These are phyloP conservation scores for Cercophora newfieldiana DNA, from an alignment of 495 filamentous ascomycete species.

Conservation along the genomic window DNA sequence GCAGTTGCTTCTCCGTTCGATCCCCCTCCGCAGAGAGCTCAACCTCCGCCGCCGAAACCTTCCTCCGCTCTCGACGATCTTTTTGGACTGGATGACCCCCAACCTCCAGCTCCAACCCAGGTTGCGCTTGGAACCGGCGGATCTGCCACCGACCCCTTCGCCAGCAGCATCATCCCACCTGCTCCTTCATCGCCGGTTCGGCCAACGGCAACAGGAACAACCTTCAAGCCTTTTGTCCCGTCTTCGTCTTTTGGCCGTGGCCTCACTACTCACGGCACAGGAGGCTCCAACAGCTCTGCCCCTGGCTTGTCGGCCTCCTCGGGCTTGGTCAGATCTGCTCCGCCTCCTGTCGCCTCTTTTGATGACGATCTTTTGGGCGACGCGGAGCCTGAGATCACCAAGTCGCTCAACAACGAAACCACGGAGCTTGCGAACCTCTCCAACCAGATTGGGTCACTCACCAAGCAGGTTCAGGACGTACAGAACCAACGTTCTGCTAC, in stretches of 20 bases:
- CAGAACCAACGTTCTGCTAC: slow-evolving; percentile 74
- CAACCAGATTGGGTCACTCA: slow-evolving; percentile 85
- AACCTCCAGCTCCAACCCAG: slow-evolving; percentile 56
- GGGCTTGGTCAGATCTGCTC: slow-evolving; percentile 31
- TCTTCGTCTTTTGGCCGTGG: slow-evolving; percentile 87
- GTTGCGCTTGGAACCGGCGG: slow-evolving; percentile 70
- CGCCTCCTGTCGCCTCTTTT: slow-evolving; percentile 50
- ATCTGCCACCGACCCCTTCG: slow-evolving; percentile 64
- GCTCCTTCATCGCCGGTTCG: slow-evolving; percentile 56
- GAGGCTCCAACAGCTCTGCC: slow-evolving; percentile 60
- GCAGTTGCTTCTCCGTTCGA: slow-evolving; percentile 48
- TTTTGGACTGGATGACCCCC: slow-evolving; percentile 78
- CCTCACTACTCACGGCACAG: slow-evolving; percentile 75
- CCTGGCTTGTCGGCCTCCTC: slow-evolving; percentile 11
- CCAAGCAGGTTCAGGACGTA: slow-evolving; percentile 91
- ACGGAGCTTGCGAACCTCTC: slow-evolving; percentile 94
- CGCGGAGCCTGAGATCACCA: slow-evolving; percentile 84
- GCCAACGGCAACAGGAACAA: slow-evolving; percentile 47
- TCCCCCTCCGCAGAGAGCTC: slow-evolving; percentile 48
- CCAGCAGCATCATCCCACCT: slow-evolving; percentile 43
- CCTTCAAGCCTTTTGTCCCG: slow-evolving; percentile 88
- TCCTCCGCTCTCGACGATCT: slow-evolving; percentile 88
- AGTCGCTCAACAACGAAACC: slow-evolving; percentile 82
- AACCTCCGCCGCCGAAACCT: slow-evolving; percentile 52
- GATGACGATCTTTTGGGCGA: slow-evolving; percentile 94